These are phyloP conservation scores for Venustampulla echinocandica DNA, from an alignment of 495 filamentous ascomycete species.

Conservation along the genomic window DNA sequence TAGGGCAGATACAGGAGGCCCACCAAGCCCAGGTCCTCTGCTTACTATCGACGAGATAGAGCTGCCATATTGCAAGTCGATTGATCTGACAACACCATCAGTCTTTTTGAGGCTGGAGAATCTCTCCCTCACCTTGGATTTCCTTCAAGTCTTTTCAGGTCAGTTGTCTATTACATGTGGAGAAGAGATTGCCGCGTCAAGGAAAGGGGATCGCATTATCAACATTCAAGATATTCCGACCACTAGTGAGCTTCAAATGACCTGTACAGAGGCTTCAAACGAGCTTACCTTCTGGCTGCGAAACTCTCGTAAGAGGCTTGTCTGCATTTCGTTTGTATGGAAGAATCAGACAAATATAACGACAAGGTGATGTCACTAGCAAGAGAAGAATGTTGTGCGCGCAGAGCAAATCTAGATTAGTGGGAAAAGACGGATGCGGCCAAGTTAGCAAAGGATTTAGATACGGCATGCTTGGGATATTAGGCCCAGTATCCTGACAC, in stretches of 20 bases:
- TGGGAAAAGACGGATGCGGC: too few relatives aligned
- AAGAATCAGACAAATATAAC: too few relatives aligned
- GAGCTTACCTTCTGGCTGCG: slow-evolving; percentile 13
- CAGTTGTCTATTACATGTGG: slow-evolving; percentile 8
- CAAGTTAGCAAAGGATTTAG: too few relatives aligned
- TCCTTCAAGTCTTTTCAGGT: slow-evolving; percentile 14
- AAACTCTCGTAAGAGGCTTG: slow-evolving; percentile 1
- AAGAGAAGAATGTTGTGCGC: too few relatives aligned
- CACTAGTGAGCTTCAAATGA: slow-evolving; percentile 8
- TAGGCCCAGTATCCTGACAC: too few relatives aligned
- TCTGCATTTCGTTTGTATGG: slow-evolving; percentile 1
- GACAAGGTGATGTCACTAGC: too few relatives aligned
- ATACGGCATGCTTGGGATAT: too few relatives aligned
- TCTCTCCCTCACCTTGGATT: slow-evolving; percentile 16
- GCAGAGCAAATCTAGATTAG: too few relatives aligned
- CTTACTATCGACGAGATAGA: slow-evolving; percentile 4
- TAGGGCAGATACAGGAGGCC: neutral
- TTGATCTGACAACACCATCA: slow-evolving; percentile 12
- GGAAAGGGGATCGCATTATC: slow-evolving; percentile 1
- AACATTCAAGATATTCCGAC: slow-evolving; percentile 17
- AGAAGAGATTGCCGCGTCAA: neutral
- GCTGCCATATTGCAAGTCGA: slow-evolving; percentile 11
- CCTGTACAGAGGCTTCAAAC: slow-evolving; percentile 12
- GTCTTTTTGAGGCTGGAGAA: slow-evolving; percentile 9
- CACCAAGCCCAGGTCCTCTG: neutral